Evolutionary conservation across 345 rosid species (phyloP).

Genomic region (Aquilaria sinensis): DNA sequence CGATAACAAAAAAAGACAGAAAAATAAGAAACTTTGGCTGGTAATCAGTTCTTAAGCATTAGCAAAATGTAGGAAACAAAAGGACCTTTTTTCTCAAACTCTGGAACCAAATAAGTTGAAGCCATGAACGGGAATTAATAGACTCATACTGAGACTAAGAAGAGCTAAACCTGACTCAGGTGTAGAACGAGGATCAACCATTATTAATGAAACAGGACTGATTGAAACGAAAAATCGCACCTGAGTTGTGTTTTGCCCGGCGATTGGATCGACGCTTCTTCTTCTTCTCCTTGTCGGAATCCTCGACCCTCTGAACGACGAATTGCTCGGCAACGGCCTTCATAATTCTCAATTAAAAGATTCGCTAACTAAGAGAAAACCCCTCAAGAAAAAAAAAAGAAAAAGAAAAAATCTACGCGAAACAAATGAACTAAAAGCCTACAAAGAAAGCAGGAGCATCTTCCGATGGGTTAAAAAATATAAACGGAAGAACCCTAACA

Average conservation of each 20-base stretch:
- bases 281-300: conserved; percentile 66
- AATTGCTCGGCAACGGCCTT: conserved; percentile 34
- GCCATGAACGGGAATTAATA: too few species aligned
- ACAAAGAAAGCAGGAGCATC: conserved; percentile 21
- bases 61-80: too few species aligned
- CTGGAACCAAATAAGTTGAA: too few species aligned
- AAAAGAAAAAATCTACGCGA: background rate
- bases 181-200: too few species aligned
- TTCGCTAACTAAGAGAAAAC: background rate
- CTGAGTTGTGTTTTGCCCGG: conserved; percentile 54
- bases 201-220: too few species aligned
- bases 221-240: conserved; percentile 11
- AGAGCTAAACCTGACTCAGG: too few species aligned
- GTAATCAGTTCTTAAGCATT: too few species aligned
- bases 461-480: conserved; percentile 47
- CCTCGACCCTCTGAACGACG: conserved; percentile 46
- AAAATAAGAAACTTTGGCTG: too few species aligned
- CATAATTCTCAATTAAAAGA: conserved; percentile 20
- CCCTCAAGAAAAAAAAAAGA: background rate
- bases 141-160: too few species aligned
- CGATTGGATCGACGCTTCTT: conserved; percentile 59
- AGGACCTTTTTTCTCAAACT: too few species aligned
- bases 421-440: conserved; percentile 11
- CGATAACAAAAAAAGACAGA: too few species aligned
- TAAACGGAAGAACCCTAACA: conserved; percentile 43